Base-by-base conservation (phyloP, 495 filamentous ascomycete genomes). In the Thermothielavioides terrestris region DNA sequence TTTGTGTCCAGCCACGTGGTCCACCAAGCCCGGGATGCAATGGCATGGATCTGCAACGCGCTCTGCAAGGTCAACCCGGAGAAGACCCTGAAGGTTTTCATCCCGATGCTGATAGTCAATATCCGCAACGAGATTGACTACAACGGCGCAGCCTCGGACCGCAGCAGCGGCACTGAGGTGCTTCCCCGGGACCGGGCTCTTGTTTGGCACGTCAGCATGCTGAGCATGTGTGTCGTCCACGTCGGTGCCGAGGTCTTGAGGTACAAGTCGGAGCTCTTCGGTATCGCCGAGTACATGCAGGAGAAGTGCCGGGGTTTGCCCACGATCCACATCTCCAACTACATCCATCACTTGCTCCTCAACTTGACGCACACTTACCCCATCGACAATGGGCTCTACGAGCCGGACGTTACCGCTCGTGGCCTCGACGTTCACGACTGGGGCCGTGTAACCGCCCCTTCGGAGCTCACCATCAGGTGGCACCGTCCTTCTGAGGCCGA, bases 151-250 rank as follows among this genome's bases (percentile, higher is more conserved):
- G 92, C 89, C 6, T 95, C 92, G 27, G 94, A 94, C 23, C 76
- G 92, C 54, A 96, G 88, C 35, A 92, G 88, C 31, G 92, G 94
- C 14, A 83, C 86, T 17, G 92, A 99, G 61, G 87, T 97, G 25
- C 76, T 97, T 31, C 92, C 92, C 25, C 78, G 92, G 56, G 92
- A 99, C 64, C 77, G 94, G 21, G 92, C 85, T 11, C 72, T 99
- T 15, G 89, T 97, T 12, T 97, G 94, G 94, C 87, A 95, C 63
- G 80, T 99, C 58, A 95, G 88, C 66, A 88, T 97, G 73, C 79
- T 99, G 3, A 95, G 89, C 66, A 99, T 99, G 92, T 94, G 87
- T 52, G 87, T 95, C 11, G 92, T 99, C 34, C 92, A 99, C 55
- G 88, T 97, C 43, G 92, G 92, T 20, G 80, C 84, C 59, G 84